Base-by-base conservation (phyloP, 1,284 basidiomycete species). In the Ustanciosporium gigantosporum region DNA sequence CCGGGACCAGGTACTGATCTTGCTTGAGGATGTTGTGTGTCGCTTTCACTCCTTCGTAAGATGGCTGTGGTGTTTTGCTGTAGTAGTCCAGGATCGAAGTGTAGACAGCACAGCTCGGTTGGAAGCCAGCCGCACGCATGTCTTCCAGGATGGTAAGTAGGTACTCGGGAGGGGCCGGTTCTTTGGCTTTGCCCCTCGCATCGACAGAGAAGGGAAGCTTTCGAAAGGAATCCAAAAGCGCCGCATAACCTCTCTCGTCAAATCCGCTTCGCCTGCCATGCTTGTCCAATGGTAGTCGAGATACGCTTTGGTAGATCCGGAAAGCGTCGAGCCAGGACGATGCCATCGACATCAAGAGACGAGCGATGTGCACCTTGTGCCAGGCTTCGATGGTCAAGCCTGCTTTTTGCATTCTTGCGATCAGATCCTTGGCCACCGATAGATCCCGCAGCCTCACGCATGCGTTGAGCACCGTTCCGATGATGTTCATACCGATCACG, bases 81-180 rank as follows among this genome's bases (percentile, higher is more conserved):
- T 81, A 83, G 44, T 79, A 79, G 24, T 77, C 81, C 22, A 96
- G 81, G 41, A 94, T 81, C 41, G 86, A 83, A 15, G 86, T 87
- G 76, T 94, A 90, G 13, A 88, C 84, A 23, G 83, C 78, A 0
- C 83, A 77, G 0, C 84, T 82, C 17, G 88, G 82, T 1, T 81
- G 80, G 56, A 85, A 79, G 13, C 87, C 86, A 0, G 84, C 83
- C 2, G 79, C 76, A 9, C 85, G 86, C 90, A 96, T 93, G 79
- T 95, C 90, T 40, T 82, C 81, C 52, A 94, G 83, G 60, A 96
- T 88, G 42, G 84, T 82, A 75, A 91, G 86, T 70, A 90, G 88
- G 36, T 85, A 81, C 31, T 82, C 82, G 17, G 86, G 81, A 4
- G 86, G 83, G 1, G 86, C 83, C 6, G 83, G 76, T 32, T 36